Evolutionary conservation across 495 filamentous ascomycete genomes (phyloP).

Genomic region (Lasiosphaeria miniovina): DNA sequence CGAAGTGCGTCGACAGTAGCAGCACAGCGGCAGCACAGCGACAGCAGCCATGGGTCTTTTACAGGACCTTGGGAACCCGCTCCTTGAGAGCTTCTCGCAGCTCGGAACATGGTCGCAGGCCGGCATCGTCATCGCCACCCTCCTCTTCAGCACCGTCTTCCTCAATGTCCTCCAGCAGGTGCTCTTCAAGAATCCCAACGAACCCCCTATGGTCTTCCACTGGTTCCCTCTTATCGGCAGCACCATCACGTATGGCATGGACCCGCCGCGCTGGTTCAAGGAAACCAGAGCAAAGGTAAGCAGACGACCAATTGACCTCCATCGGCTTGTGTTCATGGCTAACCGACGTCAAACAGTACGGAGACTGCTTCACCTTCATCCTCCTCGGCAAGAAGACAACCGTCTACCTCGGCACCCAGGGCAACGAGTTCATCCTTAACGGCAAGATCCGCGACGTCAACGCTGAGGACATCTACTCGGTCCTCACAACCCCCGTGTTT

Average conservation of each 20-base stretch:
- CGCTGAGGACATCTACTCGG: conserved; percentile 78
- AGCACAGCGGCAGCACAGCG: background rate
- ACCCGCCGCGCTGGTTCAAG: conserved; percentile 76
- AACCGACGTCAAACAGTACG: conserved; percentile 21
- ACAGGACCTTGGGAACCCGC: conserved; percentile 43
- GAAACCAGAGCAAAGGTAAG: conserved; percentile 66
- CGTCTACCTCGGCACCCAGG: conserved; percentile 69
- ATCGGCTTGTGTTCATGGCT: background rate
- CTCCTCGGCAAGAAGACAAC: conserved; percentile 74
- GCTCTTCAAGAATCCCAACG: conserved; percentile 65
- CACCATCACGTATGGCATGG: conserved; percentile 78
- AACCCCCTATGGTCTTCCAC: conserved; percentile 80
- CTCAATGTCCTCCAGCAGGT: conserved; percentile 68
- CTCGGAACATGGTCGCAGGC: conserved; percentile 47
- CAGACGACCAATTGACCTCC: background rate
- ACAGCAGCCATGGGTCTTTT: conserved; percentile 48
- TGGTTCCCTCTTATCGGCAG: conserved; percentile 78
- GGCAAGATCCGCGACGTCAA: conserved; percentile 77
- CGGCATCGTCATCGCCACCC: conserved; percentile 37
- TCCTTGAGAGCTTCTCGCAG: conserved; percentile 40
- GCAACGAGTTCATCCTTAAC: conserved; percentile 85
- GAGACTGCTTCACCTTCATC: conserved; percentile 68
- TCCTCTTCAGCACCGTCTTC: conserved; percentile 54
- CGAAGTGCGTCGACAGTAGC: background rate
- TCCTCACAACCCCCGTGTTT: conserved; percentile 82